Conservation (phyloP, 495 filamentous ascomycete species). For the Tuber calosporum region DNA sequence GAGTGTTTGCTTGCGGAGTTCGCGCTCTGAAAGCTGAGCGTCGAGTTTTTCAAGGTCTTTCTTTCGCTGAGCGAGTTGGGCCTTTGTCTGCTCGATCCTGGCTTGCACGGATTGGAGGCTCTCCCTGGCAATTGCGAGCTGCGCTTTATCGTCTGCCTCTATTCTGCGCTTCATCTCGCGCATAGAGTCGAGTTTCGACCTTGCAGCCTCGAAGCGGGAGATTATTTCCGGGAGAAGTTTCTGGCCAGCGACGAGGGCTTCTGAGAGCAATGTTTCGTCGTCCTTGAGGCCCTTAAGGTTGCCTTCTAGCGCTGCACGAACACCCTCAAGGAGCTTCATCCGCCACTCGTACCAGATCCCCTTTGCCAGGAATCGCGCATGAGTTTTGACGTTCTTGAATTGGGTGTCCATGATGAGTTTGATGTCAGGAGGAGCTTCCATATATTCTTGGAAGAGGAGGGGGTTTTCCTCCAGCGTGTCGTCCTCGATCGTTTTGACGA, state of each 20-base stretch:
- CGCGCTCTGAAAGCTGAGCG: conserved; percentile 56
- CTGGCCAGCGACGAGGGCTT: conserved; percentile 60
- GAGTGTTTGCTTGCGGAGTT: conserved; percentile 53
- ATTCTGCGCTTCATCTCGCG: conserved; percentile 57
- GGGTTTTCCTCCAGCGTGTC: conserved; percentile 85
- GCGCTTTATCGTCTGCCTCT: conserved; percentile 59
- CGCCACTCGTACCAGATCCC: conserved; percentile 98
- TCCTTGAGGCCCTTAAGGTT: conserved; percentile 67
- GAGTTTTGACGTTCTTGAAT: conserved; percentile 91
- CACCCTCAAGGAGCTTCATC: conserved; percentile 75
- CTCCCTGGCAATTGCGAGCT: conserved; percentile 69
- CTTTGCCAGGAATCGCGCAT: conserved; percentile 81
- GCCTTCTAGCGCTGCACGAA: conserved; percentile 68
- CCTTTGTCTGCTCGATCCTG: conserved; percentile 57
- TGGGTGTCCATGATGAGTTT: conserved; percentile 86
- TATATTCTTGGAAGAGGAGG: conserved; percentile 82
- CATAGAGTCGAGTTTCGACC: conserved; percentile 54
- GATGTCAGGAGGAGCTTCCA: conserved; percentile 75
- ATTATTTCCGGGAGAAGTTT: conserved; percentile 58
- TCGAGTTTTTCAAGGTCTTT: conserved; percentile 58
- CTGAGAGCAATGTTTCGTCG: conserved; percentile 61
- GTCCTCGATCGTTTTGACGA: conserved; percentile 79
- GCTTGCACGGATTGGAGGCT: conserved; percentile 62
- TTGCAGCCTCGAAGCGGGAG: conserved; percentile 49
- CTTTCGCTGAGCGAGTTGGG: conserved; percentile 61